phyloP scores from a whole-genome alignment of 2,329 filamentous ascomycete species.

The Rutstroemia sp. region DNA sequence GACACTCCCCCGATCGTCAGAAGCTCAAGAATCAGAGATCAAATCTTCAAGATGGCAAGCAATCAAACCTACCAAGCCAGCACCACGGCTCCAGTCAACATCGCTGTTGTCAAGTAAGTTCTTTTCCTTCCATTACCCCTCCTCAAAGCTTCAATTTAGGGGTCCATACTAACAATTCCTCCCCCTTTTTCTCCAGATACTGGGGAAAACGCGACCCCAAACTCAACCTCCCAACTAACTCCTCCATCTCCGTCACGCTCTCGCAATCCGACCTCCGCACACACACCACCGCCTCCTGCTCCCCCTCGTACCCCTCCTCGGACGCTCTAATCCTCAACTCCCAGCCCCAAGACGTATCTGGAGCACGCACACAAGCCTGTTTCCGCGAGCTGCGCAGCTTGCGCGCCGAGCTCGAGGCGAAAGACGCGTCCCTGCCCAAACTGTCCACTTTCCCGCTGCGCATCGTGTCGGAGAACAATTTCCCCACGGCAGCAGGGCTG shows the following conservation, averaged over 20 bases:
- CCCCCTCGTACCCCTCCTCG: slow-evolving; percentile 55
- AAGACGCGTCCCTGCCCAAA: slow-evolving; percentile 69
- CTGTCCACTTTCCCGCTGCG: slow-evolving; percentile 70
- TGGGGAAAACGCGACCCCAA: slow-evolving; percentile 96
- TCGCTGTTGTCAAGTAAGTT: slow-evolving; percentile 86
- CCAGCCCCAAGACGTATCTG: slow-evolving; percentile 73
- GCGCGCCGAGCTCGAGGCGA: slow-evolving; percentile 65
- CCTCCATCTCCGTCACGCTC: slow-evolving; percentile 92
- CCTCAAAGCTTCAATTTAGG: slow-evolving; percentile 6
- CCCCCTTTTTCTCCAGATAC: slow-evolving; percentile 44
- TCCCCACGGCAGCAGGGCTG: slow-evolving; percentile 92
- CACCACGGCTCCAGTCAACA: slow-evolving; percentile 96
- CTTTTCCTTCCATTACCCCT: not conserved
- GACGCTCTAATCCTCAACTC: slow-evolving; percentile 81
- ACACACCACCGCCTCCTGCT: slow-evolving; percentile 91
- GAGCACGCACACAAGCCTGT: slow-evolving; percentile 88
- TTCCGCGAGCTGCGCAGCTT: slow-evolving; percentile 77
- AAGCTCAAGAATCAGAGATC: not conserved
- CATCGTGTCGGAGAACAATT: slow-evolving; percentile 96
- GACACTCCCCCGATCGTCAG: not conserved
- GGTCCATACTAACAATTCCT: slow-evolving; percentile 14
- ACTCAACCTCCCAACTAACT: slow-evolving; percentile 96
- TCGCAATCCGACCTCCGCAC: slow-evolving; percentile 91
- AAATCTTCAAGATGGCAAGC: slow-evolving; percentile 25
- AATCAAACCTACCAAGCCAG: slow-evolving; percentile 72